A percentile compares a stretch with the other conserved stretches of the same genome.
Conservation (phyloP, 768 basidiomycete genomes). For the Cystofilobasidium macerans region DNA sequence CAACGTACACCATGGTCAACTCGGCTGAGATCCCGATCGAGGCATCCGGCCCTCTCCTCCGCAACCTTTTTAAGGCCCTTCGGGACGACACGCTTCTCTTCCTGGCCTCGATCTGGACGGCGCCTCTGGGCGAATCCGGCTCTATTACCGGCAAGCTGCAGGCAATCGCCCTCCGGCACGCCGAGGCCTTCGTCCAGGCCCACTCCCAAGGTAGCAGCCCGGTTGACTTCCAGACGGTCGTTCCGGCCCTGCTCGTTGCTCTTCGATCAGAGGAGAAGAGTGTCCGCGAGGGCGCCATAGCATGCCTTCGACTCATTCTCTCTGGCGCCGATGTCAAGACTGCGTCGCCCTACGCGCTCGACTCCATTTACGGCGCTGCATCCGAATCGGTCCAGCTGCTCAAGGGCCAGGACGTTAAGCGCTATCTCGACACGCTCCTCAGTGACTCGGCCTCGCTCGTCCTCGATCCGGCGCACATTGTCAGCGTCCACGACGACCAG, state of each 20-base stretch:
- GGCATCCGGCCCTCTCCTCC: constrained; percentile 52
- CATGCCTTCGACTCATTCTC: constrained; percentile 17
- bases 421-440: constrained; percentile 69
- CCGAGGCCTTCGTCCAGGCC: constrained; percentile 67
- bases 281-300: constrained; percentile 35
- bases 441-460: constrained; percentile 58
- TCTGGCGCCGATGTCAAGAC: constrained; percentile 1
- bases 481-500: constrained; percentile 52
- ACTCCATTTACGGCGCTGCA: constrained; percentile 23
- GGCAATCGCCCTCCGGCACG: constrained; percentile 59
- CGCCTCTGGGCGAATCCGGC: constrained; percentile 10
- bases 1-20: constrained; percentile 58
- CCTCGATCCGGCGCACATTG: constrained; percentile 46
- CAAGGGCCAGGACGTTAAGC: constrained; percentile 31
- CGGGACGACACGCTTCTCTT: constrained; percentile 65
- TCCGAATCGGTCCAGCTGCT: constrained; percentile 30
- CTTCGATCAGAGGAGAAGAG: constrained; percentile 30
- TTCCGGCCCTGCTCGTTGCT: constrained; percentile 36
- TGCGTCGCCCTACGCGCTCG: constrained; percentile 20
- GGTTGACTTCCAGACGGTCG: constrained; percentile 40
- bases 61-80: constrained; percentile 55
- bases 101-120: constrained; percentile 59
- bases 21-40: constrained; percentile 44
- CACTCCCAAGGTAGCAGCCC: constrained; percentile 46
- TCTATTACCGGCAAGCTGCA: constrained; percentile 34